phyloP scores from a whole-genome alignment of 2,329 filamentous ascomycete species.

The Penicillium oxalicum region DNA sequence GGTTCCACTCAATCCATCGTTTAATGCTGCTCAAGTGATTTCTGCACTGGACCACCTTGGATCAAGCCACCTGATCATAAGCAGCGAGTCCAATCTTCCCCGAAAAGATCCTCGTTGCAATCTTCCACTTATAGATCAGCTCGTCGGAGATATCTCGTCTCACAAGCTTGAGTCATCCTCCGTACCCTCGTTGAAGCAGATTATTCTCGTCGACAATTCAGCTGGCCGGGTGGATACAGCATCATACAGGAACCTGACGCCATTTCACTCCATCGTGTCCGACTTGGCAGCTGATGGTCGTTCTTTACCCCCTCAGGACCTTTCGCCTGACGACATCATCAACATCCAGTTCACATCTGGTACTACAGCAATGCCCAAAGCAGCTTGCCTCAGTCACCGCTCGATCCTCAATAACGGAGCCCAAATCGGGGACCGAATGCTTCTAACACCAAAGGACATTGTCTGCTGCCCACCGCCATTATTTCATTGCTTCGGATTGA shows the following conservation, averaged over 20 bases:
- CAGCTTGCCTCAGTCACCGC: conserved; percentile 77
- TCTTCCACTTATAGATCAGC: conserved; percentile 49
- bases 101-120: conserved; percentile 57
- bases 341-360: conserved; percentile 98
- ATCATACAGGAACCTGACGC: conserved; percentile 39
- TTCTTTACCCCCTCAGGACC: conserved; percentile 41
- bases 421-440: conserved; percentile 80
- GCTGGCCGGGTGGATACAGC: conserved; percentile 46
- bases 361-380: conserved; percentile 87
- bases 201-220: conserved; percentile 78
- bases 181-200: conserved; percentile 62
- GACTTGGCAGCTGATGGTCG: conserved; percentile 37
- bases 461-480: conserved; percentile 58
- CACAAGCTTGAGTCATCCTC: conserved; percentile 47
- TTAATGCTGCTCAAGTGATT: conserved; percentile 71
- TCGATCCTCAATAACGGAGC: conserved; percentile 90
- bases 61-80: conserved; percentile 70
- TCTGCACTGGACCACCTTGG: conserved; percentile 71
- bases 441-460: conserved; percentile 64
- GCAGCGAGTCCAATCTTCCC: conserved; percentile 79
- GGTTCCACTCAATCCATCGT: conserved; percentile 87
- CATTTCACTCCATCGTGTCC: conserved; percentile 44
- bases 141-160: conserved; percentile 46
- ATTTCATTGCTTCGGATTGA: conserved; percentile 74
- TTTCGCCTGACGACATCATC: conserved; percentile 64